Conservation (phyloP, 139 green algal genomes). For the Diplosphaera chodatii region DNA sequence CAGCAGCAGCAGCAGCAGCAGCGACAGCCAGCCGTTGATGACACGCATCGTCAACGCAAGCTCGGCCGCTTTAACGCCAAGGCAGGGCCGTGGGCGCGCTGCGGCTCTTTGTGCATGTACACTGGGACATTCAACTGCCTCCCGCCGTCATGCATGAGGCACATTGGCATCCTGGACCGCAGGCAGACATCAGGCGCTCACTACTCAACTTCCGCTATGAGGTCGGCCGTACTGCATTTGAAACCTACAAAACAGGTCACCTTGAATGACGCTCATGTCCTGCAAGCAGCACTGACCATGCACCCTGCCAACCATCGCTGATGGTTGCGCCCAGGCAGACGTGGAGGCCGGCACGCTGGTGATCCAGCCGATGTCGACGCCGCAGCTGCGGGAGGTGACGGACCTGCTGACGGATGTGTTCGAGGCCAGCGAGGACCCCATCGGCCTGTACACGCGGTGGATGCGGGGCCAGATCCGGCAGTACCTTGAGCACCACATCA, state of each 20-base stretch:
- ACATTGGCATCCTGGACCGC: neutral
- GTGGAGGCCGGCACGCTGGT: conserved; percentile 14
- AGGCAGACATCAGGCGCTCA: conserved; percentile 6
- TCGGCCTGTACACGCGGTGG: conserved; percentile 5
- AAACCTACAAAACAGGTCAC: no score
- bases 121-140: no score
- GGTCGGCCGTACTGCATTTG: neutral
- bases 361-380: conserved; percentile 22
- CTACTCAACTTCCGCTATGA: conserved; percentile 4
- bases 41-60: neutral
- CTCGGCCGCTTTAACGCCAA: neutral
- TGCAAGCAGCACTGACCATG: no score
- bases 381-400: conserved; percentile 18
- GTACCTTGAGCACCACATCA: conserved; percentile 46
- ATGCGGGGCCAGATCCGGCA: conserved; percentile 36
- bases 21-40: neutral
- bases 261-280: no score
- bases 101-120: no score
- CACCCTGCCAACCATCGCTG: no score
- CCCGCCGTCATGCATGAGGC: no score
- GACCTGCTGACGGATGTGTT: conserved; percentile 55
- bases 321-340: neutral
- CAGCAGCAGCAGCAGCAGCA: neutral
- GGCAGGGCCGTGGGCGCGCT: no score
- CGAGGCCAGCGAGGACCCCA: conserved; percentile 27